Conservation (phyloP, 2,329 filamentous ascomycete genomes). For the Nigrospora osmanthi region DNA sequence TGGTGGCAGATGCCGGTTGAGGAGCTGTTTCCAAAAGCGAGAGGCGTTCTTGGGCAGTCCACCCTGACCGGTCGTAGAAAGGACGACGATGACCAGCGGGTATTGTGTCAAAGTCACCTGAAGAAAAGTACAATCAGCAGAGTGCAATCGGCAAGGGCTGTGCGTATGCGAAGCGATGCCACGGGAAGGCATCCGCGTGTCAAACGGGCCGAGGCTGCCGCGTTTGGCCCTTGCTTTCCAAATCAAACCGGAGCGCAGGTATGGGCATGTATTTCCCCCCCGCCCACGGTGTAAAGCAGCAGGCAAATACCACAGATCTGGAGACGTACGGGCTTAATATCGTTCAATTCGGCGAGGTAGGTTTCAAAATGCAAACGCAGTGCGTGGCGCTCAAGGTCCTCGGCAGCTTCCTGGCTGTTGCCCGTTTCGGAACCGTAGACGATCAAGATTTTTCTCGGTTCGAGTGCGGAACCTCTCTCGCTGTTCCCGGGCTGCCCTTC, state of each 20-base stretch:
- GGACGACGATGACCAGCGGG: conserved; percentile 64
- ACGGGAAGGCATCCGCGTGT: too few species aligned
- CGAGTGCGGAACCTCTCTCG: conserved; percentile 15
- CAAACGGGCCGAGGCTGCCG: too few species aligned
- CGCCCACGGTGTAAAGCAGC: too few species aligned
- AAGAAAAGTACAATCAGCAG: conserved; percentile 1
- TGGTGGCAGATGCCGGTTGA: conserved; percentile 68
- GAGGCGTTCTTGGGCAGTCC: conserved; percentile 81
- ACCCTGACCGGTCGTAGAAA: conserved; percentile 92
- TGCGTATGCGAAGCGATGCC: too few species aligned
- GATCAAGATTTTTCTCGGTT: conserved; percentile 49
- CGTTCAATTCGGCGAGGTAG: conserved; percentile 69
- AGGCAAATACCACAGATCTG: not conserved
- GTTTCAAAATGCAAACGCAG: conserved; percentile 75
- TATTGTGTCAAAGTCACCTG: conserved; percentile 44
- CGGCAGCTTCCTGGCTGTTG: conserved; percentile 84
- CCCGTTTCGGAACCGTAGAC: conserved; percentile 94
- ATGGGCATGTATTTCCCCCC: too few species aligned
- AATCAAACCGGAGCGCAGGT: too few species aligned
- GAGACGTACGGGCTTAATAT: conserved; percentile 61
- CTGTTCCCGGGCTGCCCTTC: not conserved
- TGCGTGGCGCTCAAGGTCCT: conserved; percentile 68
- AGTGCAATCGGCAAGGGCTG: not conserved
- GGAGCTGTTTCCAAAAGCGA: conserved; percentile 75
- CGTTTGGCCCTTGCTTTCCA: too few species aligned